phyloP scores from a whole-genome alignment of 2,329 filamentous ascomycete species.

The Beauveria caledonica region DNA sequence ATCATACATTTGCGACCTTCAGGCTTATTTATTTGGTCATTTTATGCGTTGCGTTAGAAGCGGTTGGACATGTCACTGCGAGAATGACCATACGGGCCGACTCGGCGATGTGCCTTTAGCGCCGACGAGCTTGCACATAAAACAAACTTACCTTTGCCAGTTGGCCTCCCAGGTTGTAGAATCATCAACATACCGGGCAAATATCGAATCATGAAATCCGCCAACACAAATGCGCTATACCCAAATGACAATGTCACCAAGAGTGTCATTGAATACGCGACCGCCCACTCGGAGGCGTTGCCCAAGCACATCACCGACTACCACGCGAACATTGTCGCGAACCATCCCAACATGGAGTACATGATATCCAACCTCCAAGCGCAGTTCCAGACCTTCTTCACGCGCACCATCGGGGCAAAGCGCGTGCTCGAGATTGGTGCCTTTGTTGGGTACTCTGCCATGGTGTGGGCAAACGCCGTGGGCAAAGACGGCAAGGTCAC shows the following conservation, averaged over 20 bases:
- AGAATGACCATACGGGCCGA: not conserved
- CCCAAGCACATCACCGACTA: slow-evolving; percentile 33
- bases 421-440: slow-evolving; percentile 35
- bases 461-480: slow-evolving; percentile 33
- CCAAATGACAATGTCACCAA: slow-evolving; percentile 31
- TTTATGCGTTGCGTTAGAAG: not conserved
- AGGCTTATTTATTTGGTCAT: not conserved
- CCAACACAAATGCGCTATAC: slow-evolving; percentile 31
- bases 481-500: slow-evolving; percentile 31
- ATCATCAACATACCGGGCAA: not conserved
- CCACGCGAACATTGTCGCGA: slow-evolving; percentile 23
- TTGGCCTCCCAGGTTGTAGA: not conserved
- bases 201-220: slow-evolving; percentile 27
- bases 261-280: slow-evolving; percentile 35
- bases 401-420: slow-evolving; percentile 29
- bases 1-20: not conserved
- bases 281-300: slow-evolving; percentile 32
- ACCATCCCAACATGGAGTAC: slow-evolving; percentile 18
- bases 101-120: slow-evolving; percentile 3
- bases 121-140: not conserved
- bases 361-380: slow-evolving; percentile 29
- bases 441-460: slow-evolving; percentile 33
- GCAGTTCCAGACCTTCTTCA: slow-evolving; percentile 27
- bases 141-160: not conserved
- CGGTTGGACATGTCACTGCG: not conserved